Evolutionary conservation across 352 stramenopile genomes (phyloP).

Genomic region (Phytophthora pluvialis): DNA sequence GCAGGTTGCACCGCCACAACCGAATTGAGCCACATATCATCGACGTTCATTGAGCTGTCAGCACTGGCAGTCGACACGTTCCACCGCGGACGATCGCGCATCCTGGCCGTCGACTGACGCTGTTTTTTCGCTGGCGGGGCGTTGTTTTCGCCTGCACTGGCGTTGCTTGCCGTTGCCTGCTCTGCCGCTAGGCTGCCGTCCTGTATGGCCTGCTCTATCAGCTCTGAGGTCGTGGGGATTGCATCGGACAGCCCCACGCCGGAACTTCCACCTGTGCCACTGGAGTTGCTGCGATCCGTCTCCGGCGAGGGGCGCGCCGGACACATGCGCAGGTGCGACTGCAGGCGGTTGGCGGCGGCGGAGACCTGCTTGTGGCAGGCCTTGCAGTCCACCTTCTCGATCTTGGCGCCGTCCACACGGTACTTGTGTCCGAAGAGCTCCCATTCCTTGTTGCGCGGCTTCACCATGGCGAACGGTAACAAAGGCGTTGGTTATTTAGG

Average conservation of each 20-base stretch:
- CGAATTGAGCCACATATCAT: constrained; percentile 36
- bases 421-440: constrained; percentile 70
- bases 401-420: constrained; percentile 57
- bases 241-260: neutral
- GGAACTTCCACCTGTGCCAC: constrained; percentile 1
- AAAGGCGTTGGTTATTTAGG: too few species aligned
- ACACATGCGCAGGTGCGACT: constrained; percentile 70
- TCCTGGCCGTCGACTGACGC: constrained; percentile 12
- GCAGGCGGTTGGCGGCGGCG: constrained; percentile 63
- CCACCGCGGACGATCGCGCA: constrained; percentile 3
- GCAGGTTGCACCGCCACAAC: neutral
- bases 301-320: constrained; percentile 38
- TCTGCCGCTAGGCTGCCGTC: neutral
- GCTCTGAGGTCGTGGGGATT: constrained; percentile 14
- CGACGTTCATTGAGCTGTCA: constrained; percentile 6
- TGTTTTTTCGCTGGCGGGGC: constrained; percentile 33
- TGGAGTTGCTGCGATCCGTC: neutral
- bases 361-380: constrained; percentile 67
- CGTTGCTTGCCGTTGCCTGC: neutral
- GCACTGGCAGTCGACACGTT: neutral
- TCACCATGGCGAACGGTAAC: constrained; percentile 45
- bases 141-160: constrained; percentile 3
- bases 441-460: constrained; percentile 72
- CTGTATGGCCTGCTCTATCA: constrained; percentile 14
- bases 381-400: constrained; percentile 71